Percentiles rank a stretch among this genome's conserved stretches.
phyloP scores from a whole-genome alignment of 176 grass and related monocot species.

The Musa acuminata region DNA sequence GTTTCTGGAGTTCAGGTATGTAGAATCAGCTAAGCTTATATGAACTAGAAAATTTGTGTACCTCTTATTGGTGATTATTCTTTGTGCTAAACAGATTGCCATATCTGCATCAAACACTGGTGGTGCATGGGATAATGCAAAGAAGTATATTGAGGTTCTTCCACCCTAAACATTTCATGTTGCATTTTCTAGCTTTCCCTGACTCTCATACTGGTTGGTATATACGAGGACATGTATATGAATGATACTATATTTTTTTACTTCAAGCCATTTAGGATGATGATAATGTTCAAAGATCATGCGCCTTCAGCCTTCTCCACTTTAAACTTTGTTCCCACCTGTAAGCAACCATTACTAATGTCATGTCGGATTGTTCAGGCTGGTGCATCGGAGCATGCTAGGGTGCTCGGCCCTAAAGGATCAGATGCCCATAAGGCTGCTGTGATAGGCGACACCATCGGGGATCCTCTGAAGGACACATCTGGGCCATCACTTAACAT shows the following conservation, averaged over 20 bases:
- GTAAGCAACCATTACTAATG: no score
- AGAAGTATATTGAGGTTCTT: constrained; percentile 42
- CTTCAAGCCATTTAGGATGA: no score
- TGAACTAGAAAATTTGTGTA: background rate
- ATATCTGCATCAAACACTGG: constrained; percentile 25
- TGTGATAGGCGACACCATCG: no score
- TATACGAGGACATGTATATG: no score
- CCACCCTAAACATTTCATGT: background rate
- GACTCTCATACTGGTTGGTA: background rate
- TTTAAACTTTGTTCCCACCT: no score
- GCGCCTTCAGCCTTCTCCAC: no score
- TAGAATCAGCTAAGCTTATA: background rate
- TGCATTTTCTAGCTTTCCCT: background rate
- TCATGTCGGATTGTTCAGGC: constrained; percentile 1
- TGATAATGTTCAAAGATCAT: no score
- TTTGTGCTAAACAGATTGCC: constrained; percentile 19
- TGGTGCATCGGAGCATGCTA: constrained; percentile 31
- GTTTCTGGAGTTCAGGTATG: constrained; percentile 29
- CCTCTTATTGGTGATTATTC: no score
- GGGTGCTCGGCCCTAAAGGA: constrained; percentile 32
- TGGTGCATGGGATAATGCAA: constrained; percentile 33
- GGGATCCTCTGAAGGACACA: no score
- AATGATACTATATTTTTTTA: no score
- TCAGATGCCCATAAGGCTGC: constrained; percentile 18
- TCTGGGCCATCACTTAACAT: no score